Evolutionary conservation across 2,329 filamentous ascomycete species (phyloP).

Genomic region (Fusarium graminum): DNA sequence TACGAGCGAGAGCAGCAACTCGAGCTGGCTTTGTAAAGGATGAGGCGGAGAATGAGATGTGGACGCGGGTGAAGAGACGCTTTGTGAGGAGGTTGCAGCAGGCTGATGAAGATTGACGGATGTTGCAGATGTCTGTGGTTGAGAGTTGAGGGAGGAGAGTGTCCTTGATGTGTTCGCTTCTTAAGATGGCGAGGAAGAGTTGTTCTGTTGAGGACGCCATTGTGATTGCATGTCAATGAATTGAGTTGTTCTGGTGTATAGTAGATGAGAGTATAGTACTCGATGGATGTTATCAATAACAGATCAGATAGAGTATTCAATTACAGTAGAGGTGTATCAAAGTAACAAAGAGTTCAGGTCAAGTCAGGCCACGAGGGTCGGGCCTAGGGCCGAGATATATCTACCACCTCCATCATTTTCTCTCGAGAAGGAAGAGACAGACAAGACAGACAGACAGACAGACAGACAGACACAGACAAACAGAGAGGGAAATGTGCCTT

Average conservation of each 20-base stretch:
- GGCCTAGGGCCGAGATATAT: constrained; percentile 48
- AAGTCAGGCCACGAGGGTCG: constrained; percentile 30
- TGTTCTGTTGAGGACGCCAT: constrained; percentile 65
- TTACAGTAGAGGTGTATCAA: constrained; percentile 24
- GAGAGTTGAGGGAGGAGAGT: constrained; percentile 63
- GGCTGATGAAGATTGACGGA: constrained; percentile 77
- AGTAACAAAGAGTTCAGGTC: constrained; percentile 22
- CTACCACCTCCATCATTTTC: constrained; percentile 17
- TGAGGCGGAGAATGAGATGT: constrained; percentile 77
- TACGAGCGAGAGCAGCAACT: constrained; percentile 79
- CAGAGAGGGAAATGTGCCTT: constrained; percentile 21
- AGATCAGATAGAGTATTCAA: constrained; percentile 10
- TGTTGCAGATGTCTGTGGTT: constrained; percentile 66
- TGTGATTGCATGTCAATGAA: constrained; percentile 60
- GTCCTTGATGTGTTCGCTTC: constrained; percentile 64
- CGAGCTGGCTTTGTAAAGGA: constrained; percentile 81
- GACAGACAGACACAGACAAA: too few species aligned
- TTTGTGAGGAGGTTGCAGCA: constrained; percentile 78
- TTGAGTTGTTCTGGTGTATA: constrained; percentile 9
- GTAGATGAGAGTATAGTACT: constrained; percentile 9
- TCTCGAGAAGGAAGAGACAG: constrained; percentile 2
- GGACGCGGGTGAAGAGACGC: constrained; percentile 75
- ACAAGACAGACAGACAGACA: too few species aligned
- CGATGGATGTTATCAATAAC: constrained; percentile 5
- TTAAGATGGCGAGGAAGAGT: constrained; percentile 68